Evolutionary conservation across 2,329 filamentous ascomycete species (phyloP).

Genomic region (Fusarium agapanthi): DNA sequence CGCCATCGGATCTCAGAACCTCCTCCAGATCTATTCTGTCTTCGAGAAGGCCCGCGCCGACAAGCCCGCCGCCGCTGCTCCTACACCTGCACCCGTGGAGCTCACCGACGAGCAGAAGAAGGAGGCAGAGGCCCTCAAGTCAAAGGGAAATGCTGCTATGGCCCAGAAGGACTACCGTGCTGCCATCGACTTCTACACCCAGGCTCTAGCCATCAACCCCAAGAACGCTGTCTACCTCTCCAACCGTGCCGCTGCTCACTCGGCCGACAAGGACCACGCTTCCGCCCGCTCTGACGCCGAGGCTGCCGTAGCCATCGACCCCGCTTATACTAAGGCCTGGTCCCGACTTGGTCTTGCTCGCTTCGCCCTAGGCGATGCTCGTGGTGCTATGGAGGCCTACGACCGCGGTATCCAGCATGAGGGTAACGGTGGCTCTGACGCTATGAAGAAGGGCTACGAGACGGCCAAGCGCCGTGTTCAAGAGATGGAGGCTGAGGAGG

Average conservation of each 20-base stretch:
- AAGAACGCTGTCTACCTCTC: conserved; percentile 96
- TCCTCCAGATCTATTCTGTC: conserved; percentile 90
- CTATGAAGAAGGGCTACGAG: conserved; percentile 97
- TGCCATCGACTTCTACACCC: conserved; percentile 87
- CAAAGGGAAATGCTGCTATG: conserved; percentile 93
- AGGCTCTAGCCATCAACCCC: conserved; percentile 83
- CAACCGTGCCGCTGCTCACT: conserved; percentile 95
- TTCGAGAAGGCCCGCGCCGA: conserved; percentile 83
- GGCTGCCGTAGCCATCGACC: conserved; percentile 86
- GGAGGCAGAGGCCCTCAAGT: conserved; percentile 89
- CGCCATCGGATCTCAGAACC: conserved; percentile 85
- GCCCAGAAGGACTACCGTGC: conserved; percentile 85
- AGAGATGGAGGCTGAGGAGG: conserved; percentile 70
- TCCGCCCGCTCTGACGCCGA: conserved; percentile 89
- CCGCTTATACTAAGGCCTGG: conserved; percentile 97
- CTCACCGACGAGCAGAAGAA: conserved; percentile 70
- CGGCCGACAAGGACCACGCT: conserved; percentile 82
- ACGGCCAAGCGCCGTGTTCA: conserved; percentile 89
- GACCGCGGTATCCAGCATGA: conserved; percentile 91
- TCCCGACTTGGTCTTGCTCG: conserved; percentile 89
- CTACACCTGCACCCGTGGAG: conserved; percentile 44
- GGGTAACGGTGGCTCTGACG: conserved; percentile 91
- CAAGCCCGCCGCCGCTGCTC: conserved; percentile 50
- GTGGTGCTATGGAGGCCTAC: conserved; percentile 95
- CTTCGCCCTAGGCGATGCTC: conserved; percentile 90